Conservation (phyloP, 1,284 basidiomycete genomes). For the Ustilago trichophora region DNA sequence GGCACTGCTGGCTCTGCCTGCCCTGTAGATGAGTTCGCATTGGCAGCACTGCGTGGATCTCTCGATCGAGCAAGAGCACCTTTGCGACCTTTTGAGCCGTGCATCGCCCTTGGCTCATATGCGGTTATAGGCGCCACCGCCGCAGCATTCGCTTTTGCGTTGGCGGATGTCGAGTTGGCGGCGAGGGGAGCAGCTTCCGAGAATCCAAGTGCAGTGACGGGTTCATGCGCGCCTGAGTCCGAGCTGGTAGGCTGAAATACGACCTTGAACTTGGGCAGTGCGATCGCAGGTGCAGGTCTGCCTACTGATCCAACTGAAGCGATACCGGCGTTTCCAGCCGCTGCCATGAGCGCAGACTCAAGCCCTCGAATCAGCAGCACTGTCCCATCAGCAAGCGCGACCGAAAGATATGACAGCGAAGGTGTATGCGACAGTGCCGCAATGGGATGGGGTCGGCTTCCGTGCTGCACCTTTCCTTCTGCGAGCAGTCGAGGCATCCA, state of each 20-base stretch:
- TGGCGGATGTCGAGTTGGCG: background rate
- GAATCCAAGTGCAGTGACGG: slow-evolving; percentile 91
- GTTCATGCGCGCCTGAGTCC: slow-evolving; percentile 71
- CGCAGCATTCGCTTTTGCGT: background rate
- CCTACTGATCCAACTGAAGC: slow-evolving; percentile 2
- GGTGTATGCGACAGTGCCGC: slow-evolving; percentile 82
- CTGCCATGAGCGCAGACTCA: slow-evolving; percentile 78
- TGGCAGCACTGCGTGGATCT: slow-evolving; percentile 14
- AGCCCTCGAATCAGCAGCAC: slow-evolving; percentile 90
- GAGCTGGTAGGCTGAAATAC: slow-evolving; percentile 50
- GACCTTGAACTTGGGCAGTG: slow-evolving; percentile 65
- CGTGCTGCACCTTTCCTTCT: slow-evolving; percentile 60
- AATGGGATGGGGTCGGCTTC: slow-evolving; percentile 67
- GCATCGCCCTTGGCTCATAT: slow-evolving; percentile 28
- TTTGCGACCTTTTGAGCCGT: slow-evolving; percentile 40
- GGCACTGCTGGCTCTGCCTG: slow-evolving; percentile 4
- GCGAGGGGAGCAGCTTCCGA: slow-evolving; percentile 68
- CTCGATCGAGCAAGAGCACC: slow-evolving; percentile 22
- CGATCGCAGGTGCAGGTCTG: slow-evolving; percentile 33
- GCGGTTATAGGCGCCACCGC: slow-evolving; percentile 1
- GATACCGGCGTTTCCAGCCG: slow-evolving; percentile 42
- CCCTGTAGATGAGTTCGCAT: background rate
- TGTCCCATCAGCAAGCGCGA: slow-evolving; percentile 92
- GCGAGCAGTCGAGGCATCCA: slow-evolving; percentile 53
- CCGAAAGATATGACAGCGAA: slow-evolving; percentile 83